A percentile compares a stretch with the other conserved stretches of the same genome.
Evolutionary conservation across 805 yeast genomes (phyloP).

Genomic region (Brettanomyces bruxellensis): DNA sequence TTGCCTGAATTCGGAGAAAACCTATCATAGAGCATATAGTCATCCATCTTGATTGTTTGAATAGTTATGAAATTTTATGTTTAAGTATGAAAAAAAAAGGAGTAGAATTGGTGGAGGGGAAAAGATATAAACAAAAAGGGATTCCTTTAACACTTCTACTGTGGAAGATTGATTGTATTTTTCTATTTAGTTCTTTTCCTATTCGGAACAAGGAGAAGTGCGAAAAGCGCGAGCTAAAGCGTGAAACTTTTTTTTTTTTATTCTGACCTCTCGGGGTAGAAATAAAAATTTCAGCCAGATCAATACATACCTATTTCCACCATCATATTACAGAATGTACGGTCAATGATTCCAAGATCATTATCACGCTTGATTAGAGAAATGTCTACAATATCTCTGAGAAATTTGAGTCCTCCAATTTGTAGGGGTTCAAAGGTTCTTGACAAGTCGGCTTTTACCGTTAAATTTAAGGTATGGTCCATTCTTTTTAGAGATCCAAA

Average conservation of each 20-base stretch:
- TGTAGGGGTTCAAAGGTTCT: slow-evolving; percentile 55
- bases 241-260: too few relatives aligned
- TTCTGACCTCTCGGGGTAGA: too few relatives aligned
- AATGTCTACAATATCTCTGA: background rate
- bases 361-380: background rate
- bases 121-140: background rate
- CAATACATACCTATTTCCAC: too few relatives aligned
- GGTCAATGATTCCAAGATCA: background rate
- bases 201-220: too few relatives aligned
- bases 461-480: slow-evolving; percentile 50
- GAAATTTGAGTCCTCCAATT: slow-evolving; percentile 46
- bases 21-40: too few relatives aligned
- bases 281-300: too few relatives aligned
- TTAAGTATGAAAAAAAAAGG: background rate
- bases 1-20: too few relatives aligned
- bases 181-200: too few relatives aligned
- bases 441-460: slow-evolving; percentile 57
- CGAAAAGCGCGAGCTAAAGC: too few relatives aligned
- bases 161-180: too few relatives aligned
- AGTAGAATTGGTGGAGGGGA: background rate
- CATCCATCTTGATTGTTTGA: too few relatives aligned
- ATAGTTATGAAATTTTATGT: too few relatives aligned
- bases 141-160: background rate
- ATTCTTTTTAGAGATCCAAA: slow-evolving; percentile 65
- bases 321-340: background rate